Percentiles rank a stretch among this genome's conserved stretches.
These are phyloP conservation scores for Claviceps sorghi DNA, from an alignment of 2,329 filamentous ascomycete species.

Conservation along the genomic window DNA sequence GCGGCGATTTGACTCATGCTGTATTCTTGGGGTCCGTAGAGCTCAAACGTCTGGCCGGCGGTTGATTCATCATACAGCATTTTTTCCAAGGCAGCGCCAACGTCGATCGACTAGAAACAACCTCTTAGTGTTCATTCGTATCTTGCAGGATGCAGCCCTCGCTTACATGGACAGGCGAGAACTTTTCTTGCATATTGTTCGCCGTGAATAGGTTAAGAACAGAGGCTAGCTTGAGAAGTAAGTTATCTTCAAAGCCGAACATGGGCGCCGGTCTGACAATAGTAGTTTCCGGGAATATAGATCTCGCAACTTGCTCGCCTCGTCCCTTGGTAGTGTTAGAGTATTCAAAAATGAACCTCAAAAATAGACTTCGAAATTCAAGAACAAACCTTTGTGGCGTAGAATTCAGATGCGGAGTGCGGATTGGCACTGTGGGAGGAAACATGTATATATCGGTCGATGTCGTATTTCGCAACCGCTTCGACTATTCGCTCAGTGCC, in stretches of 20 bases:
- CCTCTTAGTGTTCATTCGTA: neutral
- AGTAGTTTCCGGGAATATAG: conserved; percentile 91
- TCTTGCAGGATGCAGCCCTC: neutral
- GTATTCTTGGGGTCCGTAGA: conserved; percentile 89
- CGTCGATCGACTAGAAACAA: conserved; percentile 57
- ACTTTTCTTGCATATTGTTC: conserved; percentile 86
- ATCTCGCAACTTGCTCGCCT: conserved; percentile 70
- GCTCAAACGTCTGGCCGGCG: conserved; percentile 79
- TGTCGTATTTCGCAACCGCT: conserved; percentile 92
- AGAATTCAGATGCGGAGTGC: conserved; percentile 76
- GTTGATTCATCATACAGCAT: conserved; percentile 89
- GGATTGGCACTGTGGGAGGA: conserved; percentile 84
- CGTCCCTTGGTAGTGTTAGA: conserved; percentile 36
- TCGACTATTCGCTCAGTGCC: conserved; percentile 85
- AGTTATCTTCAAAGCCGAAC: conserved; percentile 88
- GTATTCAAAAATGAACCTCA: neutral
- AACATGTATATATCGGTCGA: conserved; percentile 92
- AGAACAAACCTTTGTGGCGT: conserved; percentile 60
- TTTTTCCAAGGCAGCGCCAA: conserved; percentile 72
- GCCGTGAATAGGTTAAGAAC: conserved; percentile 71
- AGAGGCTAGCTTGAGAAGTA: conserved; percentile 73
- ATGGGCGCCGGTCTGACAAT: conserved; percentile 87
- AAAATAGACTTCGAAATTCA: too few species aligned
- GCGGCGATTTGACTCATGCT: conserved; percentile 74
- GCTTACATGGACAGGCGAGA: conserved; percentile 77